phyloP scores from a whole-genome alignment of 306 rosid species.

The Styphnolobium japonicum region DNA sequence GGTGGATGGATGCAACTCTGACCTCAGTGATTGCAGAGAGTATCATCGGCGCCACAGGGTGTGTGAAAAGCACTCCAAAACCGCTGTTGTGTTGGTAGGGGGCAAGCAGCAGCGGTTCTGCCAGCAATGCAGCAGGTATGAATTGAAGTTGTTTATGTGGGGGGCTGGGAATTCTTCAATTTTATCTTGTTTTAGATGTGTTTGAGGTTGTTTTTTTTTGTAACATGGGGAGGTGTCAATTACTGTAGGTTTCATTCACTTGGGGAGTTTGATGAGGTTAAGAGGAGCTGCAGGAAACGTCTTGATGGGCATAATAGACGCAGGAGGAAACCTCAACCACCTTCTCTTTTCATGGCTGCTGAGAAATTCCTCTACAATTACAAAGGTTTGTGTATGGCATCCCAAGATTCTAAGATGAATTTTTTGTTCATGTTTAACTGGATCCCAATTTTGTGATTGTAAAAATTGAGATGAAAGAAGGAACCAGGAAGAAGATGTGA shows the following conservation, averaged over 20 bases:
- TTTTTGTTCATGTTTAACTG: background rate
- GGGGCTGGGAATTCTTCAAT: background rate
- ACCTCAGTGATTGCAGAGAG: slow-evolving; percentile 82
- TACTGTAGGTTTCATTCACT: slow-evolving; percentile 75
- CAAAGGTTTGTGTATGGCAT: slow-evolving; percentile 49
- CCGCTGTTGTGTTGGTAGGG: slow-evolving; percentile 62
- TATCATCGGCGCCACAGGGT: slow-evolving; percentile 83
- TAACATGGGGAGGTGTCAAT: slow-evolving; percentile 21
- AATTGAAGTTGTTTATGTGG: background rate
- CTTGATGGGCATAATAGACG: slow-evolving; percentile 87
- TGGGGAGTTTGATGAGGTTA: slow-evolving; percentile 81
- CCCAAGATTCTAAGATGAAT: background rate
- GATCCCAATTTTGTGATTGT: background rate
- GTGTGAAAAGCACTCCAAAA: slow-evolving; percentile 81
- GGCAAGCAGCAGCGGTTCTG: slow-evolving; percentile 84
- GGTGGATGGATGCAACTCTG: slow-evolving; percentile 79
- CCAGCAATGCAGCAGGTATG: slow-evolving; percentile 95
- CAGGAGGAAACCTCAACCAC: slow-evolving; percentile 78
- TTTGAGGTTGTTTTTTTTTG: slow-evolving; percentile 31
- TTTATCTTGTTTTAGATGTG: background rate
- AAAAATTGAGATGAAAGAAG: background rate
- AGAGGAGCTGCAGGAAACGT: slow-evolving; percentile 87
- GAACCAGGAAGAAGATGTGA: background rate
- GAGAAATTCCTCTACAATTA: slow-evolving; percentile 46
- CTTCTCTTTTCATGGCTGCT: slow-evolving; percentile 53